Percentiles rank a stretch among this genome's conserved stretches.
phyloP scores from a whole-genome alignment of 495 filamentous ascomycete species.

The Trichoderma asperelloides region DNA sequence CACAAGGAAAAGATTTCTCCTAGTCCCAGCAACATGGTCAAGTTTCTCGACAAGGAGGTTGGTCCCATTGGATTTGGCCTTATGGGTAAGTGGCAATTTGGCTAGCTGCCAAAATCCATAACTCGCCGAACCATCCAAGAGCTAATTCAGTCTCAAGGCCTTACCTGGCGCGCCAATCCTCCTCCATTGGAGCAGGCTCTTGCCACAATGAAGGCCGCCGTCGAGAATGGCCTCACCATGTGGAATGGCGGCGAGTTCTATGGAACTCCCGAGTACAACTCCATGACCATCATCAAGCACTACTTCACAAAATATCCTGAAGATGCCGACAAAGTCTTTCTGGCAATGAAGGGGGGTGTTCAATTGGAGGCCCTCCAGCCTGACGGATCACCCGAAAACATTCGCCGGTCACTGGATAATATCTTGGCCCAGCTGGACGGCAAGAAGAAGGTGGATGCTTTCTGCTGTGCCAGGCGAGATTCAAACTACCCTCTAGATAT shows the following conservation, averaged over 20 bases:
- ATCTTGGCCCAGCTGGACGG: conserved; percentile 54
- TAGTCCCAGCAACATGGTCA: conserved; percentile 32
- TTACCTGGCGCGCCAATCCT: conserved; percentile 61
- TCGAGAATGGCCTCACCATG: conserved; percentile 55
- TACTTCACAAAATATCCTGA: conserved; percentile 63
- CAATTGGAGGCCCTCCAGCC: conserved; percentile 26
- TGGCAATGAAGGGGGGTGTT: conserved; percentile 55
- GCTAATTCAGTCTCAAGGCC: conserved; percentile 33
- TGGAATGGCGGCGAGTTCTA: conserved; percentile 84
- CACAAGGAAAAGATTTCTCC: too few relatives aligned
- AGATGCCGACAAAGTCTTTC: conserved; percentile 54
- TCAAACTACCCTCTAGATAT: conserved; percentile 40
- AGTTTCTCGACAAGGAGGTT: conserved; percentile 40
- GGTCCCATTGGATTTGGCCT: conserved; percentile 51
- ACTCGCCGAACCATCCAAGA: not conserved
- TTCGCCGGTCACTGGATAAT: conserved; percentile 59
- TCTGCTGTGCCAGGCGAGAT: conserved; percentile 69
- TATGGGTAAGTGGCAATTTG: conserved; percentile 34
- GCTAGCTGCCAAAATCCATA: not conserved
- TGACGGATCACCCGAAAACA: conserved; percentile 54
- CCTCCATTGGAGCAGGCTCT: conserved; percentile 54
- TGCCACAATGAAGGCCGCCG: conserved; percentile 55
- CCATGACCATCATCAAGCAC: conserved; percentile 50
- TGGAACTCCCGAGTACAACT: conserved; percentile 61
- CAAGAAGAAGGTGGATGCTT: conserved; percentile 75